Percentiles rank a stretch among this genome's conserved stretches.
Conservation (phyloP, 768 basidiomycete genomes). For the Hericium coralloides region DNA sequence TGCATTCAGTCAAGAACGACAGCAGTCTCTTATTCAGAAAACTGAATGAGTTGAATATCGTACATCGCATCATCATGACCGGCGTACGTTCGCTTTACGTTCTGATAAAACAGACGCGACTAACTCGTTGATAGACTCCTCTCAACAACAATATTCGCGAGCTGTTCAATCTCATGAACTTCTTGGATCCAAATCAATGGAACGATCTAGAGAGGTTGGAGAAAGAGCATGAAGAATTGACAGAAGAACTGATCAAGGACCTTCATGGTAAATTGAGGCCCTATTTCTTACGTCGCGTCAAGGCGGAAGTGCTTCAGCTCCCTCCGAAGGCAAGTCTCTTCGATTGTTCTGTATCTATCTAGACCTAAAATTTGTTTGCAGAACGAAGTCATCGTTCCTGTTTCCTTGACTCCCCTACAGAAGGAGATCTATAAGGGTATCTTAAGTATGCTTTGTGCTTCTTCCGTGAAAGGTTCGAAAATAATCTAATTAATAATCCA, state of each 20-base stretch:
- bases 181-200: constrained; percentile 78
- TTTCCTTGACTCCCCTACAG: constrained; percentile 81
- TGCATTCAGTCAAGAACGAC: constrained; percentile 70
- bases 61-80: constrained; percentile 85
- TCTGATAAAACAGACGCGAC: background rate
- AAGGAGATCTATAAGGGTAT: constrained; percentile 84
- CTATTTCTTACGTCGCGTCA: constrained; percentile 89
- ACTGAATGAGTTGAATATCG: constrained; percentile 66
- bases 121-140: constrained; percentile 51
- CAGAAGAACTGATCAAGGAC: constrained; percentile 70
- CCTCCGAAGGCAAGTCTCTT: constrained; percentile 65
- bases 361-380: constrained; percentile 18
- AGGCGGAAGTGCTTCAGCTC: constrained; percentile 87
- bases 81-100: constrained; percentile 40
- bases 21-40: constrained; percentile 71
- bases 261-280: constrained; percentile 74
- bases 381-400: constrained; percentile 89
- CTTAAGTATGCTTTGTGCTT: constrained; percentile 41
- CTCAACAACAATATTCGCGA: constrained; percentile 96
- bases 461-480: background rate
- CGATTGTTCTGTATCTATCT: background rate
- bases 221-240: constrained; percentile 66
- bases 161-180: constrained; percentile 95
- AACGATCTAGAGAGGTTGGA: constrained; percentile 65
- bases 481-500: constrained; percentile 21